Conservation (phyloP, 768 basidiomycete species). For the Filobasidium floriforme region DNA sequence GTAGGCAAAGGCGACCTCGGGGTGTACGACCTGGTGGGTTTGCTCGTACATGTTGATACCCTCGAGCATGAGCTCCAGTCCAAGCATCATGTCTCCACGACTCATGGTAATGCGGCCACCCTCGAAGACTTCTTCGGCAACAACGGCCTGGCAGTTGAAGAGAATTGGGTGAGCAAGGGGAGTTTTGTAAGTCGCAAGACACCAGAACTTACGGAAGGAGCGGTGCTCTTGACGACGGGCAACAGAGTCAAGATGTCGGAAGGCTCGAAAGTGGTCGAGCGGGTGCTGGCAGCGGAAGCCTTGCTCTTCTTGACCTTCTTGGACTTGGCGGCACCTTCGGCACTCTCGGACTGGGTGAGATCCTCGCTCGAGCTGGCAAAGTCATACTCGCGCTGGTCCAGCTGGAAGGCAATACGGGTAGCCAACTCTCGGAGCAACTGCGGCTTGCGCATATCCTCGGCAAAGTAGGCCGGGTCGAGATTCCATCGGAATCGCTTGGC, state of each 20-base stretch:
- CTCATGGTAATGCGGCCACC: slow-evolving; percentile 44
- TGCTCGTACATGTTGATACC: slow-evolving; percentile 47
- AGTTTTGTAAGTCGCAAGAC: not conserved
- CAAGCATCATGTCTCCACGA: slow-evolving; percentile 44
- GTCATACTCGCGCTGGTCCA: slow-evolving; percentile 44
- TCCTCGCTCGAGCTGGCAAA: slow-evolving; percentile 29
- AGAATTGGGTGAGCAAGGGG: slow-evolving; percentile 7
- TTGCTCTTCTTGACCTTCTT: slow-evolving; percentile 22
- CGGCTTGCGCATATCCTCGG: slow-evolving; percentile 34
- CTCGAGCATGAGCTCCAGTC: slow-evolving; percentile 48
- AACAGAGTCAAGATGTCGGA: slow-evolving; percentile 46
- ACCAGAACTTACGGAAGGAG: slow-evolving; percentile 38
- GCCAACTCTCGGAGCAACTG: slow-evolving; percentile 48
- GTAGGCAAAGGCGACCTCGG: slow-evolving; percentile 47
- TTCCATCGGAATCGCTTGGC: slow-evolving; percentile 45
- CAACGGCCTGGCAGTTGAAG: slow-evolving; percentile 32
- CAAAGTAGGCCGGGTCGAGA: slow-evolving; percentile 37
- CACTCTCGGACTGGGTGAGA: slow-evolving; percentile 16
- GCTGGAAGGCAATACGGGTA: slow-evolving; percentile 45
- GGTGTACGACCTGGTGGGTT: slow-evolving; percentile 48
- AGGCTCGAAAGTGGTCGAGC: slow-evolving; percentile 41
- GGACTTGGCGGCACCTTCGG: slow-evolving; percentile 13
- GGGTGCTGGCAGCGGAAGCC: slow-evolving; percentile 4
- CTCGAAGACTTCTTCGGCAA: slow-evolving; percentile 47
- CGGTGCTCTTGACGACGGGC: slow-evolving; percentile 46